phyloP scores from a whole-genome alignment of 805 yeast species.

The Ogataea dorogensis region DNA sequence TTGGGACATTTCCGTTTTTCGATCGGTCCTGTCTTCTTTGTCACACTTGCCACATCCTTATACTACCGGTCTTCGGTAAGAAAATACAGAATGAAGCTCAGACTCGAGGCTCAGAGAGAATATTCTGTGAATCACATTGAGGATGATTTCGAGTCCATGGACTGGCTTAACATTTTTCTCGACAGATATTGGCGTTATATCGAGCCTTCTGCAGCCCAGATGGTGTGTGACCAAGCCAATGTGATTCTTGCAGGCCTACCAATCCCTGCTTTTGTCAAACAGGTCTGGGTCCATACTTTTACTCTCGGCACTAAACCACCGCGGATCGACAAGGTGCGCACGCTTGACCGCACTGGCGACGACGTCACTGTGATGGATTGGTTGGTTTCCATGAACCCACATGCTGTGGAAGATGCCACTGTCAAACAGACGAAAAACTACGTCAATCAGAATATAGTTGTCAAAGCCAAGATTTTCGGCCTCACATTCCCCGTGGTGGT shows the following conservation, averaged over 20 bases:
- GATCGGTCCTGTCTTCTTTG: slow-evolving; percentile 75
- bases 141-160: slow-evolving; percentile 88
- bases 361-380: slow-evolving; percentile 98
- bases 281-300: slow-evolving; percentile 81
- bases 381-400: slow-evolving; percentile 92
- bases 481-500: slow-evolving; percentile 75
- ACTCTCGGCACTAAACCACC: slow-evolving; percentile 97
- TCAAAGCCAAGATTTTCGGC: slow-evolving; percentile 83
- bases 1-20: slow-evolving; percentile 77
- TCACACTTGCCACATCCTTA: slow-evolving; percentile 59
- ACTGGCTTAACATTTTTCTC: slow-evolving; percentile 88
- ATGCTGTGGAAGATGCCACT: slow-evolving; percentile 78
- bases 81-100: slow-evolving; percentile 67
- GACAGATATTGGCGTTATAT: slow-evolving; percentile 89
- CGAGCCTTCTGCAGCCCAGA: slow-evolving; percentile 86
- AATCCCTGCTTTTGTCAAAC: slow-evolving; percentile 77
- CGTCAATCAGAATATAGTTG: slow-evolving; percentile 76
- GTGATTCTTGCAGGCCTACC: slow-evolving; percentile 77
- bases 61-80: slow-evolving; percentile 83
- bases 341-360: slow-evolving; percentile 83
- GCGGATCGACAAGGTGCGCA: slow-evolving; percentile 84
- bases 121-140: slow-evolving; percentile 78
- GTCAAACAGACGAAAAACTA: slow-evolving; percentile 80
- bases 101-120: slow-evolving; percentile 85
- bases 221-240: slow-evolving; percentile 82